Base-by-base conservation (phyloP, 2,329 filamentous ascomycete genomes). In the Penicillium decumbens region DNA sequence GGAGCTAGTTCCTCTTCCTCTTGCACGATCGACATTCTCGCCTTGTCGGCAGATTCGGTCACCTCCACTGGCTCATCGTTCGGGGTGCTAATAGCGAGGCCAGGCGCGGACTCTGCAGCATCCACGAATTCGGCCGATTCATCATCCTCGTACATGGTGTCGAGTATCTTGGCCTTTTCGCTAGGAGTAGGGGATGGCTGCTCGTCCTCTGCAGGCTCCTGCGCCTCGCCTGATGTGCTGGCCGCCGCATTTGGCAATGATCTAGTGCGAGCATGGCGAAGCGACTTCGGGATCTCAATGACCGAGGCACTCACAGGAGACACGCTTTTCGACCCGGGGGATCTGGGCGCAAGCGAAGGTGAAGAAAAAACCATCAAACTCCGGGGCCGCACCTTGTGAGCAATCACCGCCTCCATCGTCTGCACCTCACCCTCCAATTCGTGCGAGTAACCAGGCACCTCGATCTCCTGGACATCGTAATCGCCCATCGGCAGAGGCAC, bases 401-500 rank as follows among this genome's bases (percentile, higher is more conserved):
- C 73, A 45, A 65, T 65, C 15, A 64, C 58, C 15, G 61, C 67
- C 50, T 62, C 50, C 64, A 60, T 75, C 58, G 51, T 74, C 47
- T 67, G 62, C 10, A 65, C 56, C 37, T 66, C 85, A 12, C 85
- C 83, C 48, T 88, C 83, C 49, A 77, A 81, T 56, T 83, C 78
- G 10, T 67, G 68, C 1, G 79, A 81, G 4, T 89, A 75, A 0
- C 86, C 87, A 3, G 87, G 87, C 39, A 89, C 80, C 62, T 93
- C 87, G 37, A 95, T 93, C 65, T 95, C 89, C 32, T 56, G 47
- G 3, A 80, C 66, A 71, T 63, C 59, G 40, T 65, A 56, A 41
- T 66, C 59, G 37, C 45, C 55, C 47, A 64, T 60, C 3, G 69
- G 68, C 23, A 69, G 50, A 15, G 67, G 61, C 9, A 71, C 54